Conservation (phyloP, 495 filamentous ascomycete species). For the Xylaria castorea region DNA sequence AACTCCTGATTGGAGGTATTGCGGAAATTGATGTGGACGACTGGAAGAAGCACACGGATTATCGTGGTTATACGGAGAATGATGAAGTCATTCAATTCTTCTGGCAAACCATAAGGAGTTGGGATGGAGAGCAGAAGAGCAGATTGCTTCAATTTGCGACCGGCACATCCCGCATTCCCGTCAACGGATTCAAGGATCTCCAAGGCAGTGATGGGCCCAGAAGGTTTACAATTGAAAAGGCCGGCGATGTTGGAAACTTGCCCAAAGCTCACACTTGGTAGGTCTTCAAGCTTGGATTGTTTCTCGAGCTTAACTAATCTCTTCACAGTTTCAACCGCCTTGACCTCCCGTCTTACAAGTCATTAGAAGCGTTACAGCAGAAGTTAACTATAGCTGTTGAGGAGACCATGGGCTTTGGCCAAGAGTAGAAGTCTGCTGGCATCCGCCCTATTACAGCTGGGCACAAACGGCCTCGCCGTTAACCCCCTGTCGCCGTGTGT, state of each 20-base stretch:
- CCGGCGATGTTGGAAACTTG: conserved; percentile 84
- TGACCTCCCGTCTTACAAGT: conserved; percentile 94
- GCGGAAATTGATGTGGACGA: conserved; percentile 99
- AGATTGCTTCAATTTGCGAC: conserved; percentile 96
- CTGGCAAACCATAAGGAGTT: conserved; percentile 95
- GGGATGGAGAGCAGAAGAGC: conserved; percentile 99
- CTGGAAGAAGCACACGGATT: conserved; percentile 99
- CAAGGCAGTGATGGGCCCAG: conserved; percentile 96
- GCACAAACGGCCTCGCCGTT: background rate
- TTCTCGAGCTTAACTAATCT: conserved; percentile 39
- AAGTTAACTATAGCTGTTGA: conserved; percentile 97
- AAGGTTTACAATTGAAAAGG: conserved; percentile 97
- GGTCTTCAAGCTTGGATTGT: conserved; percentile 44
- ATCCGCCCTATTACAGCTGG: conserved; percentile 15
- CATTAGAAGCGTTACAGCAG: conserved; percentile 77
- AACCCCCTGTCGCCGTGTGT: conserved; percentile 2
- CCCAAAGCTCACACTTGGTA: conserved; percentile 99
- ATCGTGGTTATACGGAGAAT: conserved; percentile 97
- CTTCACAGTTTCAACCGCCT: conserved; percentile 88
- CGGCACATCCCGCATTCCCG: conserved; percentile 95
- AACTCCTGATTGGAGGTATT: conserved; percentile 97
- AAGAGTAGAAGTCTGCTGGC: conserved; percentile 68
- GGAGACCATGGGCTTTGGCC: conserved; percentile 98
- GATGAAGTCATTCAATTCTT: conserved; percentile 98
- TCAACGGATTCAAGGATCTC: conserved; percentile 99